Base-by-base conservation (phyloP, 2,329 filamentous ascomycete species). In the Penicillium sp. region DNA sequence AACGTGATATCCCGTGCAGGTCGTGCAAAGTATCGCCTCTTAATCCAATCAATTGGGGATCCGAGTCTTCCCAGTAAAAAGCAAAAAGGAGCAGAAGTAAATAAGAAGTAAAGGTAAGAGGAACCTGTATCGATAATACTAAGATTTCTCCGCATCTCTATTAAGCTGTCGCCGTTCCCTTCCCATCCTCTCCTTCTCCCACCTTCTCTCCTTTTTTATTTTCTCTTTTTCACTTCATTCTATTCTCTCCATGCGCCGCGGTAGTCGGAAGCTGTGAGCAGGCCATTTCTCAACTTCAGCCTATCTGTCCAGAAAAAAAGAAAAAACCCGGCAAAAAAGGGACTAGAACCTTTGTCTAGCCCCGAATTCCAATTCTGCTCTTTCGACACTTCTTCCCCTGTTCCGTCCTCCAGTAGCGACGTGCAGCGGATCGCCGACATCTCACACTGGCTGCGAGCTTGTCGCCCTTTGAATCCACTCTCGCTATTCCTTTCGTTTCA, bases 251-350 rank as follows among this genome's bases (percentile, higher is more conserved):
- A 64, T 59, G 64, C 63, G 63, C 65, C 66, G 66, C 65, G 51
- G 58, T 53, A 61, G 65, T 58, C 60, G 66, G 66, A 67, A 59
- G 62, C 62, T 63, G 66, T 66, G 66, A 70, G 64, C 67, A 65
- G 64, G 64, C 57, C 53, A 50, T 59, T 66, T 64, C 52, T 45
- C 52, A 55, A 59, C 55, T 54, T 50, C 33, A 20, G 33, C 27
- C 38, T 31, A 27, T 18, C 38, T 28, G 37, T 12, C 24, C 45
- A n/a, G 27, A 45, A 42, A 45, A 41, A 47, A 47, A 51, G 44
- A 53, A 38, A 31, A 51, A 54, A 18, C 15, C 15, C 15, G 15
- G 15, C 15, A 18, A 49, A 56, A 50, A 50, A 47, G 45, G 35
- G 29, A 25, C 32, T 47, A 35, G 41, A 25, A 38, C 33, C 42